Evolutionary conservation across 306 rosid genomes (phyloP).

Genomic region (Quercus glauca): DNA sequence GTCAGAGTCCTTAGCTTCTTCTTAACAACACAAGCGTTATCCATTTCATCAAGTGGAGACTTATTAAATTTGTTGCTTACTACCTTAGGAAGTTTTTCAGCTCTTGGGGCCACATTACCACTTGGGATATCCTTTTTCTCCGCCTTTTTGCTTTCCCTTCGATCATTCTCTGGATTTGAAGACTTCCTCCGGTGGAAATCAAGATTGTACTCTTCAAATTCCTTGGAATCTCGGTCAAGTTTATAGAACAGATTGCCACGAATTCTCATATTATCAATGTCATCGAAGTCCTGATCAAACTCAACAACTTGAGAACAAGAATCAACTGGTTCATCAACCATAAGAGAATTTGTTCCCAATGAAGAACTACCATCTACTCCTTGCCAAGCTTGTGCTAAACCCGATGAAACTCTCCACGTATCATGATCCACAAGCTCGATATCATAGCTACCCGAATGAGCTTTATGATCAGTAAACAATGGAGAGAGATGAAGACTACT

Average conservation of each 20-base stretch:
- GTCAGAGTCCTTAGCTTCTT: conserved; percentile 66
- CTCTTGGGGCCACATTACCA: conserved; percentile 13
- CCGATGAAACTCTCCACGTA: conserved; percentile 65
- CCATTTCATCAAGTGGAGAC: conserved; percentile 21
- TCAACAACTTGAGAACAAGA: conserved; percentile 21
- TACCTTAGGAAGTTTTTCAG: conserved; percentile 34
- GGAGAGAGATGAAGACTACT: conserved; percentile 48
- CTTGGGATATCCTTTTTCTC: conserved; percentile 23
- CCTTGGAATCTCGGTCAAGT: conserved; percentile 74
- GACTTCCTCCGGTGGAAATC: conserved; percentile 74
- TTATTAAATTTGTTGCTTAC: conserved; percentile 7
- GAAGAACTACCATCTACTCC: conserved; percentile 20
- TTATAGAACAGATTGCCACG: conserved; percentile 66
- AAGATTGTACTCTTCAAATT: conserved; percentile 75
- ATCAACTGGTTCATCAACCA: conserved; percentile 30
- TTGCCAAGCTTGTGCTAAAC: conserved; percentile 64
- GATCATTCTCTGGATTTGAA: conserved; percentile 34
- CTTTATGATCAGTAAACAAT: conserved; percentile 35
- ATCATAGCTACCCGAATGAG: conserved; percentile 36
- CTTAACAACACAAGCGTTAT: conserved; percentile 22
- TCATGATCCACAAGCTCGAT: conserved; percentile 69
- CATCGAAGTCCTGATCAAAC: conserved; percentile 60
- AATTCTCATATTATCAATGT: conserved; percentile 71
- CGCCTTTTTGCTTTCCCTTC: conserved; percentile 22
- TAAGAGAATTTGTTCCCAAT: conserved; percentile 14